Percentiles rank a stretch among this genome's conserved stretches.
These are phyloP conservation scores for Zasmidium angulare DNA, from an alignment of 2,329 filamentous ascomycete genomes.

Conservation along the genomic window DNA sequence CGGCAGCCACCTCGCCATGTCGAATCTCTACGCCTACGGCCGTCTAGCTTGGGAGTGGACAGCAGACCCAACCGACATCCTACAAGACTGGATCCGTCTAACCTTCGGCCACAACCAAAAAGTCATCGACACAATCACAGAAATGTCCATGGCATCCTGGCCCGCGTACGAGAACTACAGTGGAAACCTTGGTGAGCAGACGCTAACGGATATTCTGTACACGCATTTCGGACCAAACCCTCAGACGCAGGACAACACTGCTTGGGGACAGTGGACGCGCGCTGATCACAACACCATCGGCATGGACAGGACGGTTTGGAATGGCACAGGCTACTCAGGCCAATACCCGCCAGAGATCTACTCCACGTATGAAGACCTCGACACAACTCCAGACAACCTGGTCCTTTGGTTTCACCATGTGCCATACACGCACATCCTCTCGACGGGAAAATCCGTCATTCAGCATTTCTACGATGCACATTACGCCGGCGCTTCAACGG, in stretches of 20 bases:
- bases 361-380: conserved; percentile 57
- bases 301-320: conserved; percentile 69
- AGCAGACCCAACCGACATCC: conserved; percentile 48
- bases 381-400: conserved; percentile 66
- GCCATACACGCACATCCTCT: conserved; percentile 62
- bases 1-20: conserved; percentile 68
- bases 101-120: conserved; percentile 59
- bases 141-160: conserved; percentile 69
- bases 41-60: conserved; percentile 65
- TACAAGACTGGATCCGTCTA: conserved; percentile 67
- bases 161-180: conserved; percentile 69
- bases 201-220: conserved; percentile 65
- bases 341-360: conserved; percentile 66
- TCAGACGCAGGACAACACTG: conserved; percentile 64
- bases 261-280: conserved; percentile 72
- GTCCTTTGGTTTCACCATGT: conserved; percentile 76
- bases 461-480: conserved; percentile 67
- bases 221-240: conserved; percentile 69
- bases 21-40: conserved; percentile 70
- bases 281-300: conserved; percentile 61
- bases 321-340: conserved; percentile 65
- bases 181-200: conserved; percentile 69
- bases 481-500: conserved; percentile 59
- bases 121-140: conserved; percentile 60
- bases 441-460: conserved; percentile 66